Conservation (phyloP, 768 basidiomycete genomes). For the Boletellus sp. region DNA sequence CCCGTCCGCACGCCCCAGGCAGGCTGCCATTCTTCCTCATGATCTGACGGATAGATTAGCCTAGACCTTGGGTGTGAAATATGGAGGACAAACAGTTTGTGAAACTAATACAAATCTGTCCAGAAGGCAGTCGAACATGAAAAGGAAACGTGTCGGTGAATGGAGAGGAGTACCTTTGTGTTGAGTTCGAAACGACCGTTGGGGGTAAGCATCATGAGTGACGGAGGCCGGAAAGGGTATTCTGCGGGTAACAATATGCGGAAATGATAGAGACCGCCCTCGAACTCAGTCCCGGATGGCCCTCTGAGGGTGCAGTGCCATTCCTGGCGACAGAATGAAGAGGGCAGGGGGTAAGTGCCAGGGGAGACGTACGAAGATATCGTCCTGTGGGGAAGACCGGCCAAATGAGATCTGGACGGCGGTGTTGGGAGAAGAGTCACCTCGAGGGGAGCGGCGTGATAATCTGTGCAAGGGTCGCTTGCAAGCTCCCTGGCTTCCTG, state of each 20-base stretch:
- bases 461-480: conserved; percentile 81
- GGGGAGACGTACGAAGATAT: conserved; percentile 69
- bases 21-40: conserved; percentile 97
- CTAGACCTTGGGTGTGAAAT: conserved; percentile 26
- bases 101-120: conserved; percentile 88
- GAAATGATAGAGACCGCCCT: conserved; percentile 95
- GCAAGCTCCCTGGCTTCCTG: conserved; percentile 90
- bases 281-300: conserved; percentile 82
- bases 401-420: background rate
- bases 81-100: conserved; percentile 67
- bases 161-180: conserved; percentile 65
- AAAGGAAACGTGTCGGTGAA: conserved; percentile 13
- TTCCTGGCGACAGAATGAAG: conserved; percentile 43
- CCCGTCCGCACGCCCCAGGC: conserved; percentile 98
- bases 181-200: conserved; percentile 96
- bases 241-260: conserved; percentile 86
- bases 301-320: conserved; percentile 99
- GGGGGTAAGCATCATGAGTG: conserved; percentile 93
- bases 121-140: conserved; percentile 6
- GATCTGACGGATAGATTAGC: conserved; percentile 50
- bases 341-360: conserved; percentile 11
- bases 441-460: conserved; percentile 75
- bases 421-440: conserved; percentile 38
- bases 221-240: conserved; percentile 95
- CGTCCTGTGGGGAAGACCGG: conserved; percentile 50